A percentile compares a stretch with the other conserved stretches of the same genome.
phyloP scores from a whole-genome alignment of 139 green algal genomes.

The Picochlorum sp. region DNA sequence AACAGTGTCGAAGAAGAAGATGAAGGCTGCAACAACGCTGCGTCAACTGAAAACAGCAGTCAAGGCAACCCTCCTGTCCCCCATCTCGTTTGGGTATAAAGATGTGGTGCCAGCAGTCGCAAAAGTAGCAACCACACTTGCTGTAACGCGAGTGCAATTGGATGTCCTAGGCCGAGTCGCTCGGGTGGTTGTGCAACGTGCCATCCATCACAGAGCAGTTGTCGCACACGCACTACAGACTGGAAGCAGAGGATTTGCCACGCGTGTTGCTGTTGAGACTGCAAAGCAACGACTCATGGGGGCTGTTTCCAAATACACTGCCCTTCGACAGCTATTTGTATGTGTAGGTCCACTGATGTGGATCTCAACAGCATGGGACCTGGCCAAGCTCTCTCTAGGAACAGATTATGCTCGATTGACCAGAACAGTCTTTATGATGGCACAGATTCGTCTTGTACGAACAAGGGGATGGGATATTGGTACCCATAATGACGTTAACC shows the following conservation, averaged over 20 bases:
- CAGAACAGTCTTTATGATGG: slow-evolving; percentile 60
- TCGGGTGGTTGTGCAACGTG: slow-evolving; percentile 36
- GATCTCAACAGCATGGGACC: slow-evolving; percentile 64
- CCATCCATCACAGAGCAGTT: slow-evolving; percentile 31
- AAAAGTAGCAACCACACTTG: slow-evolving; percentile 56
- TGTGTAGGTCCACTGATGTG: slow-evolving; percentile 69
- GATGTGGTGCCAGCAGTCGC: slow-evolving; percentile 53
- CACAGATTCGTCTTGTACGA: slow-evolving; percentile 54
- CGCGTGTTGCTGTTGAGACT: slow-evolving; percentile 24
- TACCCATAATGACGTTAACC: background rate
- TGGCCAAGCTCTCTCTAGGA: slow-evolving; percentile 59
- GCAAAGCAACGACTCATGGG: slow-evolving; percentile 43
- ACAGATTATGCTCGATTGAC: slow-evolving; percentile 68
- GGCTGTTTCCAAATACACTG: slow-evolving; percentile 49
- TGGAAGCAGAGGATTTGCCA: background rate
- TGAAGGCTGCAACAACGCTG: background rate
- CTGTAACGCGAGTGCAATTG: slow-evolving; percentile 23
- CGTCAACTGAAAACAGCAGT: too few species aligned
- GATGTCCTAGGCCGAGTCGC: slow-evolving; percentile 43
- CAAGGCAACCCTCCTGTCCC: slow-evolving; percentile 30
- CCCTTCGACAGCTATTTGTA: slow-evolving; percentile 45
- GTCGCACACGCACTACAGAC: background rate
- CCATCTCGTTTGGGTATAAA: slow-evolving; percentile 46
- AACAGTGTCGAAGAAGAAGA: slow-evolving; percentile 23
- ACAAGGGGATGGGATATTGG: slow-evolving; percentile 28